A percentile compares a stretch with the other conserved stretches of the same genome.
phyloP scores from a whole-genome alignment of 2,329 filamentous ascomycete genomes.

The Neofusicoccum ribis region DNA sequence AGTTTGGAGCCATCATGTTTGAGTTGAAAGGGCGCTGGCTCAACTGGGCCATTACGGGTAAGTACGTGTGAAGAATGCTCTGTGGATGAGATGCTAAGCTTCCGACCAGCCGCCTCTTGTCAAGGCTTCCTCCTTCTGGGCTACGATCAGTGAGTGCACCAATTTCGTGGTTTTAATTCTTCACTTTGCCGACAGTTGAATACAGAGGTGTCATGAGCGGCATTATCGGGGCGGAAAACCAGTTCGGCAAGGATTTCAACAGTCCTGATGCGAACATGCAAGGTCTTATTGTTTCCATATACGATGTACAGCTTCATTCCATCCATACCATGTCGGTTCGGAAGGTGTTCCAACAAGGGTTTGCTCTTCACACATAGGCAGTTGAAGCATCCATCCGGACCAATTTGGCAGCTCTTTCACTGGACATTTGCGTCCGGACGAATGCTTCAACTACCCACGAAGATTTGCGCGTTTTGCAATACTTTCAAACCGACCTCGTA shows the following conservation, averaged over 20 bases:
- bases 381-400: too few relatives aligned
- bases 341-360: too few relatives aligned
- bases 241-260: slow-evolving; percentile 42
- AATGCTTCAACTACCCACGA: too few relatives aligned
- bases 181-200: background rate
- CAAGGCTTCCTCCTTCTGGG: slow-evolving; percentile 25
- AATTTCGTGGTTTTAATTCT: background rate
- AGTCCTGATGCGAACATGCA: slow-evolving; percentile 40
- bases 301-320: slow-evolving; percentile 34
- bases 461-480: too few relatives aligned
- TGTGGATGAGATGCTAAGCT: background rate
- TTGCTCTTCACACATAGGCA: too few relatives aligned
- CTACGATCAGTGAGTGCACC: slow-evolving; percentile 31
- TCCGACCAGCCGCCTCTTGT: slow-evolving; percentile 23
- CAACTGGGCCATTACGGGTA: slow-evolving; percentile 18
- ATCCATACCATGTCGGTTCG: slow-evolving; percentile 28
- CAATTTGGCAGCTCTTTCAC: too few relatives aligned
- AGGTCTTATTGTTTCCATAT: slow-evolving; percentile 35
- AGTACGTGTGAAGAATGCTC: background rate
- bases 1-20: background rate
- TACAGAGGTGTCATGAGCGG: slow-evolving; percentile 34
- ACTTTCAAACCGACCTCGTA: too few relatives aligned
- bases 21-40: background rate
- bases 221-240: slow-evolving; percentile 42
- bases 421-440: too few relatives aligned